phyloP scores from a whole-genome alignment of 495 filamentous ascomycete genomes.

The Hypoxylon cercidicola region DNA sequence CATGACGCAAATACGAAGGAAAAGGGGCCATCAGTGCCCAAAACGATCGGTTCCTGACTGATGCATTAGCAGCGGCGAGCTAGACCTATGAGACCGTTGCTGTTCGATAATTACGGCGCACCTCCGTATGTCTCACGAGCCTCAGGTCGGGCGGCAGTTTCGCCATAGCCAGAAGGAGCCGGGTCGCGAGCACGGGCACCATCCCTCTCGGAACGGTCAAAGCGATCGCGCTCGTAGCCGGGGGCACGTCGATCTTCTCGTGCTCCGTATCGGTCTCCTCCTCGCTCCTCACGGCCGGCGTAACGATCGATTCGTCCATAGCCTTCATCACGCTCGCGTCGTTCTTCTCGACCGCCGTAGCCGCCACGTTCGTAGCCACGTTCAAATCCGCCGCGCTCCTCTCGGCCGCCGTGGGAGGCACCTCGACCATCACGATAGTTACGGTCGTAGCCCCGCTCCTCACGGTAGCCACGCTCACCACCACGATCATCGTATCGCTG shows the following conservation, averaged over 20 bases:
- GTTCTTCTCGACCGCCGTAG: slow-evolving; percentile 68
- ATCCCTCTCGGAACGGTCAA: slow-evolving; percentile 62
- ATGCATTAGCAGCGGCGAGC: slow-evolving; percentile 36
- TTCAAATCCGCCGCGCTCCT: slow-evolving; percentile 59
- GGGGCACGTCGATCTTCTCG: slow-evolving; percentile 63
- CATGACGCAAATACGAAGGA: slow-evolving; percentile 16
- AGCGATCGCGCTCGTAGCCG: slow-evolving; percentile 65
- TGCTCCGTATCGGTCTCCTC: slow-evolving; percentile 48
- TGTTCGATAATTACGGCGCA: slow-evolving; percentile 39
- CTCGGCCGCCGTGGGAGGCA: slow-evolving; percentile 27
- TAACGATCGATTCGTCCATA: slow-evolving; percentile 51
- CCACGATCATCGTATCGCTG: slow-evolving; percentile 54
- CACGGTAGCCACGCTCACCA: slow-evolving; percentile 55
- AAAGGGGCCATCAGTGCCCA: slow-evolving; percentile 23
- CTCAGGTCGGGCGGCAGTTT: slow-evolving; percentile 69
- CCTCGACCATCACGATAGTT: slow-evolving; percentile 66
- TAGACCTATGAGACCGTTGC: slow-evolving; percentile 20
- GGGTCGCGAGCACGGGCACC: slow-evolving; percentile 60
- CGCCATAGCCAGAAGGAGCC: slow-evolving; percentile 64
- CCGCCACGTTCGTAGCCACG: slow-evolving; percentile 59
- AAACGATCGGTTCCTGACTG: slow-evolving; percentile 38
- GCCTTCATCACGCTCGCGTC: slow-evolving; percentile 66
- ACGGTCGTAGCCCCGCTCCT: slow-evolving; percentile 60
- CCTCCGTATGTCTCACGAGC: slow-evolving; percentile 69
- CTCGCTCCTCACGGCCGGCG: slow-evolving; percentile 58